phyloP scores from a whole-genome alignment of 2,329 filamentous ascomycete species.

The Exophiala bonariae region DNA sequence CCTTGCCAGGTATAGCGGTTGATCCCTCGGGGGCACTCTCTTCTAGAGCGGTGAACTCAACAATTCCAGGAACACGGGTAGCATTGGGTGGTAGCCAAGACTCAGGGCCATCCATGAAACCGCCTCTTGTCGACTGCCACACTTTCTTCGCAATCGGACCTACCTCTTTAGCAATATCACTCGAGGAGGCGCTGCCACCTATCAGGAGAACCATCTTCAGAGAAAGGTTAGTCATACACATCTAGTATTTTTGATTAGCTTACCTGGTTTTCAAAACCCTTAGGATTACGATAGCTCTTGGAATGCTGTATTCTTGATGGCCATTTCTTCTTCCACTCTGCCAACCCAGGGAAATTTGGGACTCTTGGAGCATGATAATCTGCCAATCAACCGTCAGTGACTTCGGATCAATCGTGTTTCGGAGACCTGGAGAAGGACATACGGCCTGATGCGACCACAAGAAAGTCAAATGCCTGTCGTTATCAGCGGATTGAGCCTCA shows the following conservation, averaged over 20 bases:
- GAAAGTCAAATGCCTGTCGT: constrained; percentile 45
- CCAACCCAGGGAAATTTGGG: constrained; percentile 50
- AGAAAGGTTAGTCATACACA: not conserved
- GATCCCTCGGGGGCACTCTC: constrained; percentile 20
- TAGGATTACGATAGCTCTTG: constrained; percentile 50
- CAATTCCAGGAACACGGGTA: constrained; percentile 54
- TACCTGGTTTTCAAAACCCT: constrained; percentile 45
- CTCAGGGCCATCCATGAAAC: constrained; percentile 58
- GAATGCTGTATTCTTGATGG: constrained; percentile 51
- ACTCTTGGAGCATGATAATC: constrained; percentile 53
- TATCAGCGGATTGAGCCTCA: no score
- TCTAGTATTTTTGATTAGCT: not conserved
- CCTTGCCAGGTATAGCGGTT: constrained; percentile 47
- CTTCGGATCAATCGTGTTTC: no score
- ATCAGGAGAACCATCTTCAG: constrained; percentile 57
- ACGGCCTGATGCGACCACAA: constrained; percentile 53
- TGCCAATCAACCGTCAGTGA: no score
- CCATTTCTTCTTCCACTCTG: constrained; percentile 46
- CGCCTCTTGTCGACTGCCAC: constrained; percentile 59
- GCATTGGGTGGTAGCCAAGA: constrained; percentile 55
- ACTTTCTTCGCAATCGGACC: constrained; percentile 44
- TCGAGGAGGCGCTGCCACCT: constrained; percentile 56
- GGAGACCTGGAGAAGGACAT: no score
- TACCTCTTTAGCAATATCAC: constrained; percentile 56
- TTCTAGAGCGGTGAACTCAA: constrained; percentile 41